Base-by-base conservation (phyloP, 768 basidiomycete genomes). In the Auriculariales sp. region DNA sequence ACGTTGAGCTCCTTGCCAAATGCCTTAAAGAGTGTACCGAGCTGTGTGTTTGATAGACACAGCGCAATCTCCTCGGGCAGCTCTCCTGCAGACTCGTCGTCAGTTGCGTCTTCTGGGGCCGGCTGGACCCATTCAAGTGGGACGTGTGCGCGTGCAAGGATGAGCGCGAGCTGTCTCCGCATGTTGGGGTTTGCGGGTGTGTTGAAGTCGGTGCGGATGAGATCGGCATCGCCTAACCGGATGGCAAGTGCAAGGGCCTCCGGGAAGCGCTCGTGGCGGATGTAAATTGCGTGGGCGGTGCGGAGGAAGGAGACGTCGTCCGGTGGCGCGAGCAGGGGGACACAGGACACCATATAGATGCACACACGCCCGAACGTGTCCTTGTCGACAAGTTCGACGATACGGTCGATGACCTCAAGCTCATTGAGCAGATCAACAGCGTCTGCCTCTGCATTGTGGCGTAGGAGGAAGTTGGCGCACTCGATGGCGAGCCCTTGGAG, bases 371-470 rank as follows among this genome's bases (percentile, higher is more conserved):
- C 71, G 59, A 75, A 98, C 0, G 87, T 93, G 64, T 93, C 87
- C 25, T 81, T 73, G 57, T 98, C 93, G 17, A 95, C 83, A 35
- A 92, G 66, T 10, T 77, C 68, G 15, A 75, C 72, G 55, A 97
- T 81, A 59, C 78, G 75, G 53, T 81, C 74, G 24, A 95, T 82
- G 56, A 86, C 84, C 63, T 99, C 95, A 56, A 98, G 67, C 58
- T 97, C 95, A 59, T 95, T 81, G 52, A 98, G 68, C 29, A 98
- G 70, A 67, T 98, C 95, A 28, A 99, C 93, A 0, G 94, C 95
- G 62, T 99, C 95, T 28, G 92, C 93, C 64, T 99, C 95, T 9
- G 93, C 95, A 59, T 99, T 97, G 63, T 98, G 95, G 15, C 73
- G 71, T 12, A 98, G 69, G 55, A 98, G 72, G 71, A 98, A 99